phyloP scores from a whole-genome alignment of 805 yeast genomes.

The Yamadazyma endophytica region DNA sequence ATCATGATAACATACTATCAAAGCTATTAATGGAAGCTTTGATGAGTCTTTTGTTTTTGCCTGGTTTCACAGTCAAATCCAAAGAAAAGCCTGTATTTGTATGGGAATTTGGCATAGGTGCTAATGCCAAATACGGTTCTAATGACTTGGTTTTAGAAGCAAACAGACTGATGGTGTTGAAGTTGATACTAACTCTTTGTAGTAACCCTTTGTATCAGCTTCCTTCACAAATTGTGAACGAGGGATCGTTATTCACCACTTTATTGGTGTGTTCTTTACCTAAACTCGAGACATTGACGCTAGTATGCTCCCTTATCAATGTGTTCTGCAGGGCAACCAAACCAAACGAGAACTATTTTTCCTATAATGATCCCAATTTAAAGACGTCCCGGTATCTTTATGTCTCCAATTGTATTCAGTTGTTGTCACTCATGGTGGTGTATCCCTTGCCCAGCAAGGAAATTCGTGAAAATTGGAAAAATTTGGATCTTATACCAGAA shows the following conservation, averaged over 20 bases:
- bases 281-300: slow-evolving; percentile 43
- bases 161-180: slow-evolving; percentile 64
- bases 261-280: slow-evolving; percentile 49
- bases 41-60: slow-evolving; percentile 49
- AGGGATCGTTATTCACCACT: slow-evolving; percentile 62
- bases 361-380: slow-evolving; percentile 18
- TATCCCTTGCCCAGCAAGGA: slow-evolving; percentile 52
- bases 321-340: slow-evolving; percentile 49
- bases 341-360: slow-evolving; percentile 43
- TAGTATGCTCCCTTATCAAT: slow-evolving; percentile 70
- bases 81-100: slow-evolving; percentile 19
- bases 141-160: slow-evolving; percentile 43
- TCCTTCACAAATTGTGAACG: slow-evolving; percentile 36
- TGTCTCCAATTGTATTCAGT: slow-evolving; percentile 55
- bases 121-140: slow-evolving; percentile 22
- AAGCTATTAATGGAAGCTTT: slow-evolving; percentile 16
- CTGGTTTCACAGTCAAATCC: slow-evolving; percentile 45
- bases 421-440: slow-evolving; percentile 55
- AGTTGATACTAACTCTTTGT: slow-evolving; percentile 55
- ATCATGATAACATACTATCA: no score
- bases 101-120: slow-evolving; percentile 84
- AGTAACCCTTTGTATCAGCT: slow-evolving; percentile 57
- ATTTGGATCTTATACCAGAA: slow-evolving; percentile 11
- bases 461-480: background rate
- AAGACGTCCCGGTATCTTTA: slow-evolving; percentile 40